Conservation (phyloP, 306 rosid genomes). For the Adenanthera pavonina region DNA sequence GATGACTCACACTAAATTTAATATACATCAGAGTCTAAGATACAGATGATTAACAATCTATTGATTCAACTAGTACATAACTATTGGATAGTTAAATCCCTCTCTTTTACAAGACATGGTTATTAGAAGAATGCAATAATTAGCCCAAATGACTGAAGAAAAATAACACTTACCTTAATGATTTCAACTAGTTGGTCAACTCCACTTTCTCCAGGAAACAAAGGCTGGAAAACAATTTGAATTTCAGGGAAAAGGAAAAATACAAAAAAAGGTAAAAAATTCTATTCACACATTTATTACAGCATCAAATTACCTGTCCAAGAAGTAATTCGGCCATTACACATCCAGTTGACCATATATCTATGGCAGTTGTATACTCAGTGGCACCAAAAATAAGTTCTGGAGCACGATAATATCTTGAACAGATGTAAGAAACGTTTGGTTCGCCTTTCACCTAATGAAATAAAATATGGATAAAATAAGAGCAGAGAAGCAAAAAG, state of each 20-base stretch:
- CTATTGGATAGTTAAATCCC: constrained; percentile 31
- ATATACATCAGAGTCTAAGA: background rate
- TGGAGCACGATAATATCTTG: constrained; percentile 98
- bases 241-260: constrained; percentile 39
- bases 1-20: constrained; percentile 21
- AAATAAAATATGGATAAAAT: constrained; percentile 40
- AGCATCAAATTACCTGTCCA: constrained; percentile 76
- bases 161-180: constrained; percentile 73
- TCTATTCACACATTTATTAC: constrained; percentile 20
- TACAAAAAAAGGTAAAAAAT: background rate
- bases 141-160: constrained; percentile 1
- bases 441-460: constrained; percentile 98
- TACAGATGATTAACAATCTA: constrained; percentile 15
- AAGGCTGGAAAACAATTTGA: constrained; percentile 72
- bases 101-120: constrained; percentile 8
- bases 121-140: background rate
- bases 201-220: constrained; percentile 99
- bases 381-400: constrained; percentile 99
- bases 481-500: constrained; percentile 21
- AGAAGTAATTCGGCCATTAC: constrained; percentile 98
- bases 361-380: constrained; percentile 96
- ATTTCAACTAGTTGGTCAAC: constrained; percentile 99
- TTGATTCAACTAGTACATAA: constrained; percentile 19
- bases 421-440: constrained; percentile 97
- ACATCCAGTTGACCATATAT: constrained; percentile 99